phyloP scores from a whole-genome alignment of 176 grass and related monocot genomes.

The sorghum (Sorghum bicolor) region Sorghum_bicolor_NCBIv3 NC_012872.2:69259001-69259500 shows the following conservation, averaged over 20 bases:
- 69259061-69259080: too few species aligned
- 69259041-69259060: too few species aligned
- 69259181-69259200: too few species aligned
- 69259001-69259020: too few species aligned
- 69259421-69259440: not conserved
- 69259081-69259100: too few species aligned
- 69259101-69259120: too few species aligned
- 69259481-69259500: too few species aligned
- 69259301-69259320: not conserved
- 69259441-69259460: constrained; percentile 18
- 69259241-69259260: not conserved
- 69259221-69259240: too few species aligned
- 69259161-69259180: too few species aligned
- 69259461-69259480: not conserved
- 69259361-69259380: not conserved
- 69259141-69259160: too few species aligned
- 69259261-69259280: not conserved
- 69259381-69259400: not conserved
- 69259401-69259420: not conserved
- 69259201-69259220: not conserved
- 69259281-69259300: not conserved
- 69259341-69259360: not conserved
- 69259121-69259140: too few species aligned
- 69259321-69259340: not conserved
- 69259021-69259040: too few species aligned